Evolutionary conservation across 2,329 filamentous ascomycete genomes (phyloP).

Genomic region (Curvularia sp.): DNA sequence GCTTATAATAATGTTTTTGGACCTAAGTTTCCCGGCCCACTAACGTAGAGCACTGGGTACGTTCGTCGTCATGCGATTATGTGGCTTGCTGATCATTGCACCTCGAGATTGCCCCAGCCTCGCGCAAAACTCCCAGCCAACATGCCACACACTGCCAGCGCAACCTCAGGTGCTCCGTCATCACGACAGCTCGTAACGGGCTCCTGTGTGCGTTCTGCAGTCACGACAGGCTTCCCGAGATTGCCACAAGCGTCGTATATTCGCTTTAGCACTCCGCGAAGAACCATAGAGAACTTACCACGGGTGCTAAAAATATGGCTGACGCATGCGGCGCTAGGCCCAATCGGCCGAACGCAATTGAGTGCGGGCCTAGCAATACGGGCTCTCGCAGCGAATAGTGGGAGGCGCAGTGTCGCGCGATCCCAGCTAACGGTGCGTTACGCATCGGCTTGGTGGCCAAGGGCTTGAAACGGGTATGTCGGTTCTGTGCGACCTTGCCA

Average conservation of each 20-base stretch:
- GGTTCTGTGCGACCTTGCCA: constrained; percentile 29
- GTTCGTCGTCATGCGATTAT: constrained; percentile 16
- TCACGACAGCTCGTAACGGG: constrained; percentile 8
- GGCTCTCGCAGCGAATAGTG: constrained; percentile 31
- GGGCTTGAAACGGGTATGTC: constrained; percentile 32
- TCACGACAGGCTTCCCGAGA: constrained; percentile 17
- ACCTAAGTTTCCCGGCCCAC: constrained; percentile 9
- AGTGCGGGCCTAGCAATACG: constrained; percentile 26
- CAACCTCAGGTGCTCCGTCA: constrained; percentile 20
- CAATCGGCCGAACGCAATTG: constrained; percentile 17
- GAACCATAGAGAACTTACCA: constrained; percentile 8
- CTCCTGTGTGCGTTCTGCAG: constrained; percentile 13
- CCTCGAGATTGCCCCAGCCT: constrained; percentile 15
- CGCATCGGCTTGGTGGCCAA: constrained; percentile 24
- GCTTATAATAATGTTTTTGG: constrained; percentile 10
- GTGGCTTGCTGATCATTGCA: constrained; percentile 16
- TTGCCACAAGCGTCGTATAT: constrained; percentile 27
- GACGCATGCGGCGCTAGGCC: constrained; percentile 16
- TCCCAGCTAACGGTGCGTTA: constrained; percentile 28
- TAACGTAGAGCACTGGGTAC: constrained; percentile 9
- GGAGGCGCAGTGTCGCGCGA: constrained; percentile 33
- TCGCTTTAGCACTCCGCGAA: constrained; percentile 16
- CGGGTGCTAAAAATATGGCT: constrained; percentile 25
- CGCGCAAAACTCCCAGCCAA: neutral
- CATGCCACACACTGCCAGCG: constrained; percentile 10